Evolutionary conservation across 2,329 filamentous ascomycete species (phyloP), one percentile per base, ranked within the genome.

Genomic region (Colletotrichum sojae): DNA sequence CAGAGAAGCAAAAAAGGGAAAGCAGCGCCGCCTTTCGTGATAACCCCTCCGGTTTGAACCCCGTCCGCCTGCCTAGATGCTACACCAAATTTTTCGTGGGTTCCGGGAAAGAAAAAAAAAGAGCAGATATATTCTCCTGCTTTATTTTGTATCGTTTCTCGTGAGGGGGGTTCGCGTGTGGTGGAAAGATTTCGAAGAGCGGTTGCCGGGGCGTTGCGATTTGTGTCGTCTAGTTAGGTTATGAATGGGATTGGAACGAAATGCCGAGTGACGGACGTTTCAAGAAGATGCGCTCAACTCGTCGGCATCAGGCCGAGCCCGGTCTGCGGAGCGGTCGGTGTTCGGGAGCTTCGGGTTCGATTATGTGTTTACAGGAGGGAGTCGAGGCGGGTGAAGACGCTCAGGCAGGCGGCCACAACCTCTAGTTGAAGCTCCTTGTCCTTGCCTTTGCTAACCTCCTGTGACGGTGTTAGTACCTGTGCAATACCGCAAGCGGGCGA

Each of bases 391-490:
- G 96, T 99, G 81, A 99, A 99, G 77, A 99, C 96, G 83, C 93
- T 97, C 81, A 99, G 84, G 82, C 96, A 98, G 74, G 96, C 96
- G 60, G 96, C 95, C 62, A 99, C 94, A 77, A 97, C 95, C 88
- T 99, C 96, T 73, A 99, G 88, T 81, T 98, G 96, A 76, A 98
- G 87, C 79, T 99, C 96, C 84, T 94, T 97, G 75, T 98, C 95
- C 81, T 97, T 97, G 77, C 88, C 89, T 71, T 89, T 92, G 81
- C 91, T 93, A 73, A 97, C 87, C 81, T 99, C 96, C 82, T 91
- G 71, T 36, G n/a, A 31, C 5, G 53, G 31, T 43, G 71, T 77
- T 66, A 78, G 73, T 60, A 45, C 51, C 12, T 1, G 18, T 31
- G 27, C 27, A 18, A 13, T 15, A n/a, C 1, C 15, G 40, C 6